phyloP scores from a whole-genome alignment of 768 basidiomycete species.

The Imleria badia region DNA sequence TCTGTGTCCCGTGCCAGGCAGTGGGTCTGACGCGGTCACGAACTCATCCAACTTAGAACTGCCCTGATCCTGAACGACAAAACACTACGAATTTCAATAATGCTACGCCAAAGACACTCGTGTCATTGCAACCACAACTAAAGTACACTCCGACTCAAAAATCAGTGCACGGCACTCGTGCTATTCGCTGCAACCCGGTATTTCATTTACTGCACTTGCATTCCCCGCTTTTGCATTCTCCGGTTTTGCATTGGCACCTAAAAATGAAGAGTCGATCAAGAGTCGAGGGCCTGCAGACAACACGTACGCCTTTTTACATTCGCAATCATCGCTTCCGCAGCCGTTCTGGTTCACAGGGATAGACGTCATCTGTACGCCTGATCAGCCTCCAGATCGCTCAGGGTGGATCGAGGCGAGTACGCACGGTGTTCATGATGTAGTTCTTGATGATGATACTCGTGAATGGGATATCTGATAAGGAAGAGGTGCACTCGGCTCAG shows the following conservation, averaged over 20 bases:
- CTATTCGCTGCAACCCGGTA: background rate
- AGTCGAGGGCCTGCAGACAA: background rate
- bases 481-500: background rate
- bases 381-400: background rate
- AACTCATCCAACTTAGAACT: too few relatives aligned
- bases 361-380: background rate
- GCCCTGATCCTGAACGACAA: too few relatives aligned
- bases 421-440: background rate
- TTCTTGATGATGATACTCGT: background rate
- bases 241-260: background rate
- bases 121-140: too few relatives aligned
- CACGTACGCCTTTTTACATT: background rate
- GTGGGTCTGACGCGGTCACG: too few relatives aligned
- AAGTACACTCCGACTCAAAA: background rate
- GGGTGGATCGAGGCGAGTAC: background rate
- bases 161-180: background rate
- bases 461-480: background rate
- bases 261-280: background rate
- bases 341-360: background rate
- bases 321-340: background rate
- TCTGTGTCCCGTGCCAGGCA: too few relatives aligned
- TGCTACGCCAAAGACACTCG: too few relatives aligned
- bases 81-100: too few relatives aligned
- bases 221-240: background rate
- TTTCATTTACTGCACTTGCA: background rate